phyloP scores from a whole-genome alignment of 2,329 filamentous ascomycete species.

The Alternaria incomplexa region DNA sequence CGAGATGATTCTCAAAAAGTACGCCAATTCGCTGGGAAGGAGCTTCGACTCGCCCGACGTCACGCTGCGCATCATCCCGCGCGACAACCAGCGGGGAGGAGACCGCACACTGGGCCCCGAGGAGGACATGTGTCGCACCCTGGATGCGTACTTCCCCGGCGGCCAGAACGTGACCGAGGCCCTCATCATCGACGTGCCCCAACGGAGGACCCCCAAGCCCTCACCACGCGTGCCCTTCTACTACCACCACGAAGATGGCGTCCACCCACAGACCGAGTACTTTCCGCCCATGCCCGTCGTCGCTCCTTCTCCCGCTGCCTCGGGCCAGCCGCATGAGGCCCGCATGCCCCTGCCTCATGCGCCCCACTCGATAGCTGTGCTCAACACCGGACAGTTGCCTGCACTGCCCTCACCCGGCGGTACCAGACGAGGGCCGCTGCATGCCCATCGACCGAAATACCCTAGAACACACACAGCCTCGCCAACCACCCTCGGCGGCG shows the following conservation, averaged over 20 bases:
- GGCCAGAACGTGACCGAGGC: slow-evolving; percentile 90
- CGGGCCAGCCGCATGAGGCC: slow-evolving; percentile 47
- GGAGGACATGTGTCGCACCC: slow-evolving; percentile 76
- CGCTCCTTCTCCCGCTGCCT: slow-evolving; percentile 50
- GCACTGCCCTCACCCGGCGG: slow-evolving; percentile 83
- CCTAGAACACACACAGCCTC: slow-evolving; percentile 79
- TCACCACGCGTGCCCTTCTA: slow-evolving; percentile 68
- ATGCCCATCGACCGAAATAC: slow-evolving; percentile 64
- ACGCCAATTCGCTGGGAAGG: slow-evolving; percentile 87
- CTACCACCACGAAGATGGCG: slow-evolving; percentile 66
- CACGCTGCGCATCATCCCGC: slow-evolving; percentile 75
- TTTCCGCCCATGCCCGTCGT: slow-evolving; percentile 71
- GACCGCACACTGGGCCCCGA: slow-evolving; percentile 83
- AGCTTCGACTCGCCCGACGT: slow-evolving; percentile 92
- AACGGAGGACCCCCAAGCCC: slow-evolving; percentile 76
- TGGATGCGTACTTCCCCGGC: slow-evolving; percentile 84
- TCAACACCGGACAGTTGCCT: slow-evolving; percentile 81
- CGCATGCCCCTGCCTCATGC: slow-evolving; percentile 48
- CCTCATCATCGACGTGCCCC: slow-evolving; percentile 84
- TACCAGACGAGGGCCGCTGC: slow-evolving; percentile 55
- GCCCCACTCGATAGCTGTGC: slow-evolving; percentile 73
- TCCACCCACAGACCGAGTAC: slow-evolving; percentile 78
- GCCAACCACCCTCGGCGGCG: slow-evolving; percentile 66
- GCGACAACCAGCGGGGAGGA: slow-evolving; percentile 60
- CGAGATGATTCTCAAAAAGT: slow-evolving; percentile 90